Base-by-base conservation (phyloP, 371 early-diverging fungal species). In the Mortierella sp. region DNA sequence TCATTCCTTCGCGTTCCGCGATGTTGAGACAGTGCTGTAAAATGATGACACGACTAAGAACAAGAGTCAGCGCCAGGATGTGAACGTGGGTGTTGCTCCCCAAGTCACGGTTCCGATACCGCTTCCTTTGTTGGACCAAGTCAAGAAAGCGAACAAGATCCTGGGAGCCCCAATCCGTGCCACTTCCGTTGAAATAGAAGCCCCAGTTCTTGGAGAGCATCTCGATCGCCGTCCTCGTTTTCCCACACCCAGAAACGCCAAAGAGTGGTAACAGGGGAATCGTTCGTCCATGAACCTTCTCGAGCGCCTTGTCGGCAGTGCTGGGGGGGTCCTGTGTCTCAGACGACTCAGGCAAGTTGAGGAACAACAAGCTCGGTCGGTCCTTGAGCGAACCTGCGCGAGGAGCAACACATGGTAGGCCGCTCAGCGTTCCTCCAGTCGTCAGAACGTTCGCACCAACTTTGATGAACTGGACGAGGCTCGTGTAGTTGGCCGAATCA, bases 191-290 rank as follows among this genome's bases (percentile, higher is more conserved):
- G 54, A 70, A 70, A 24, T 70, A 70, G 31, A 70, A 62, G 26
- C 70, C 70, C 70, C 70, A 61, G 34, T 49, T 41, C 41, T 48
- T 58, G 48, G 51, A 58, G 17, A 70, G 58, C 34, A 70, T 47
- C 49, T 70, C 62, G 32, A 70, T 56, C 24, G 54, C 43, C 8
- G 62, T 53, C 39, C 63, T 56, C 50, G 70, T 70, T 54, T 63
- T 63, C 28, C 63, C 63, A 27, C 63, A 70, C 15, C 63, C 64
- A 43, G 49, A 31, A 14, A 70, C 63, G 14, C 63, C 70, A 19
- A 68, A 56, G 34, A 61, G 17, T 0, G 44, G 30, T 19, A 60
- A 27, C 34, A 56, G 46, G 9, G 52, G 69, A 51, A 61, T 54
- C 26, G 30, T 9, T 42, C 50, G 19, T 8, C 21, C 34, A 26